These are phyloP conservation scores for Cerioporus squamosus DNA, from an alignment of 1,284 basidiomycete genomes.

Conservation along the genomic window DNA sequence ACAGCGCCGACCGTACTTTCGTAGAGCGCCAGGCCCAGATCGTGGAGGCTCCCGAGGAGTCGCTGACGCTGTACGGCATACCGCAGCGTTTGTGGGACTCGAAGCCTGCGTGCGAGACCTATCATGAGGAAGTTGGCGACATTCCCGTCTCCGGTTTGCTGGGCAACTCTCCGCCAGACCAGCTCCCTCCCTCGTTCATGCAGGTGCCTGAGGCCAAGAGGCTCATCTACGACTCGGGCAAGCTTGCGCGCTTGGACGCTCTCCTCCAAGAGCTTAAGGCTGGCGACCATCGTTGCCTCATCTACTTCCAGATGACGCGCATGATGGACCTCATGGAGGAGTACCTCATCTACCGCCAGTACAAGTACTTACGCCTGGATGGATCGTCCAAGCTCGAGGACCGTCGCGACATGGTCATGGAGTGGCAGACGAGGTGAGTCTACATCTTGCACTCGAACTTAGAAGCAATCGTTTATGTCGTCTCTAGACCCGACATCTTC, in stretches of 20 bases:
- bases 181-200: slow-evolving; percentile 87
- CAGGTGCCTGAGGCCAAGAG: slow-evolving; percentile 95
- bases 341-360: slow-evolving; percentile 96
- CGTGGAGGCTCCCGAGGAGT: slow-evolving; percentile 71
- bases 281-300: slow-evolving; percentile 91
- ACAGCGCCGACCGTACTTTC: slow-evolving; percentile 82
- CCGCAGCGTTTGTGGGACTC: slow-evolving; percentile 73
- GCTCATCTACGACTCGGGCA: slow-evolving; percentile 96
- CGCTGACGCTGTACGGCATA: slow-evolving; percentile 86
- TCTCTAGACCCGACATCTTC: slow-evolving; percentile 86
- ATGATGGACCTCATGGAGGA: slow-evolving; percentile 99
- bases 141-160: slow-evolving; percentile 76
- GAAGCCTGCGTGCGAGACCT: slow-evolving; percentile 53
- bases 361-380: slow-evolving; percentile 96
- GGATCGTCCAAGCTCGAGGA: slow-evolving; percentile 96
- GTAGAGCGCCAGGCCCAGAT: slow-evolving; percentile 70
- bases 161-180: slow-evolving; percentile 67
- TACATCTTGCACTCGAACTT: not conserved
- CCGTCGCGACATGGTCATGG: slow-evolving; percentile 98
- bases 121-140: slow-evolving; percentile 60
- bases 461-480: not conserved
- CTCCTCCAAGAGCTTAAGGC: slow-evolving; percentile 93
- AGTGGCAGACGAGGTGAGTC: slow-evolving; percentile 95
- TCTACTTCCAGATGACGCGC: slow-evolving; percentile 99
- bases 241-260: slow-evolving; percentile 89